phyloP scores from a whole-genome alignment of 441 rosid species.

The Bruguiera hainesii region DNA sequence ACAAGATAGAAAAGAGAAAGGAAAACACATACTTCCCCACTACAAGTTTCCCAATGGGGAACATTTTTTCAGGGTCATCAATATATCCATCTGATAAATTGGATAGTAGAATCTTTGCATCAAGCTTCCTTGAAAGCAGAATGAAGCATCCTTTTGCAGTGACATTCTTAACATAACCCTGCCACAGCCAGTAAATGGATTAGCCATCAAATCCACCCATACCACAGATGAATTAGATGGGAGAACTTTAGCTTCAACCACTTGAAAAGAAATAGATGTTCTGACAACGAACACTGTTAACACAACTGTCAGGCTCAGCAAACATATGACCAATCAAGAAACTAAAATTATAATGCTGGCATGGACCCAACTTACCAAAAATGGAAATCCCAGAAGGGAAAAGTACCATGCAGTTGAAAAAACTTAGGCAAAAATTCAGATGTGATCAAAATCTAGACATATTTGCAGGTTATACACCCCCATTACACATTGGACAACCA shows the following conservation, averaged over 20 bases:
- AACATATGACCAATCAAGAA: neutral
- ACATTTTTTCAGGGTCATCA: slow-evolving; percentile 67
- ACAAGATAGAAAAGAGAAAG: neutral
- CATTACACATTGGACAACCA: no score
- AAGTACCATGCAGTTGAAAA: no score
- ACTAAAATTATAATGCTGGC: neutral
- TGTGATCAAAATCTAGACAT: no score
- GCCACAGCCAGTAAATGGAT: slow-evolving; percentile 15
- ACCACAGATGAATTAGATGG: neutral
- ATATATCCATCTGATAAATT: slow-evolving; percentile 75
- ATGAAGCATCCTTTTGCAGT: slow-evolving; percentile 87
- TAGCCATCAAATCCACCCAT: neutral
- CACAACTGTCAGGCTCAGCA: neutral
- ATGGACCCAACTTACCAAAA: no score
- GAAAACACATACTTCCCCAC: slow-evolving; percentile 59
- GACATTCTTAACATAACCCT: slow-evolving; percentile 97
- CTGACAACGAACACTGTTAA: neutral
- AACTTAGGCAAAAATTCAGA: no score
- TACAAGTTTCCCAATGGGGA: slow-evolving; percentile 87
- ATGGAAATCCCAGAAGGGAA: no score
- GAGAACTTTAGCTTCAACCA: neutral
- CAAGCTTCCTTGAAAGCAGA: slow-evolving; percentile 75
- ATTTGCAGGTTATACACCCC: no score
- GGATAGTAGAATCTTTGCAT: slow-evolving; percentile 81
- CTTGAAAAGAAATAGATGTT: neutral